These are phyloP conservation scores for Pseudocercospora fijiensis DNA, from an alignment of 2,329 filamentous ascomycete genomes.

Conservation along the genomic window DNA sequence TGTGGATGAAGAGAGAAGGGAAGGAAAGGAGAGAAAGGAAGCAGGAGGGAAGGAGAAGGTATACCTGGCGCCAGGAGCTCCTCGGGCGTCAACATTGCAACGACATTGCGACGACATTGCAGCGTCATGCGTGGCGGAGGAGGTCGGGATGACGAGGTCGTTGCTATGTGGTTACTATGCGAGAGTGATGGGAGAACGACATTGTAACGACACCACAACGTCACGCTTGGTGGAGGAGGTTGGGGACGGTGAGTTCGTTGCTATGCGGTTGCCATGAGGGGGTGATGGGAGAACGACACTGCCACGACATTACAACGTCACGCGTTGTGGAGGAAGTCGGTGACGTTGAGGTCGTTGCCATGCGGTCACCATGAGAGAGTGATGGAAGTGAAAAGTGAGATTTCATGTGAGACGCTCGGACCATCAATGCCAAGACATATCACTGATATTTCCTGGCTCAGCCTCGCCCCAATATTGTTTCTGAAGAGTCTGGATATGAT, in stretches of 20 bases:
- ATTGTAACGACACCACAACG: neutral
- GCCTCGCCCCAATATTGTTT: no score
- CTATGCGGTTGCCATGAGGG: neutral
- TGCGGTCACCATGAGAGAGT: neutral
- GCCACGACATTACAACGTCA: neutral
- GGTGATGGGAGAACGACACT: neutral
- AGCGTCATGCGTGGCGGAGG: neutral
- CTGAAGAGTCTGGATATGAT: neutral
- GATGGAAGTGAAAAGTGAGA: neutral
- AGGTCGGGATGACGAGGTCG: neutral
- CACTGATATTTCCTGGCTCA: neutral
- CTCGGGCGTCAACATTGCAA: neutral
- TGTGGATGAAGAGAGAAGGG: neutral
- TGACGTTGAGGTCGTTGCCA: neutral
- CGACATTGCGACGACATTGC: neutral
- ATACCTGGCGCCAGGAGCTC: neutral
- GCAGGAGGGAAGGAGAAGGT: neutral
- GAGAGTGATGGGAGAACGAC: neutral
- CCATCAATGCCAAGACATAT: neutral
- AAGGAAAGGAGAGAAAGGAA: neutral
- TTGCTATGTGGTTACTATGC: neutral
- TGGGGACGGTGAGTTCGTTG: neutral
- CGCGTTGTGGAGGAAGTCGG: neutral
- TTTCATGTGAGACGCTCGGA: neutral
- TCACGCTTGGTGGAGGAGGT: neutral